Evolutionary conservation across 2,329 filamentous ascomycete genomes (phyloP).

Genomic region (Mycosphaerella sp.): DNA sequence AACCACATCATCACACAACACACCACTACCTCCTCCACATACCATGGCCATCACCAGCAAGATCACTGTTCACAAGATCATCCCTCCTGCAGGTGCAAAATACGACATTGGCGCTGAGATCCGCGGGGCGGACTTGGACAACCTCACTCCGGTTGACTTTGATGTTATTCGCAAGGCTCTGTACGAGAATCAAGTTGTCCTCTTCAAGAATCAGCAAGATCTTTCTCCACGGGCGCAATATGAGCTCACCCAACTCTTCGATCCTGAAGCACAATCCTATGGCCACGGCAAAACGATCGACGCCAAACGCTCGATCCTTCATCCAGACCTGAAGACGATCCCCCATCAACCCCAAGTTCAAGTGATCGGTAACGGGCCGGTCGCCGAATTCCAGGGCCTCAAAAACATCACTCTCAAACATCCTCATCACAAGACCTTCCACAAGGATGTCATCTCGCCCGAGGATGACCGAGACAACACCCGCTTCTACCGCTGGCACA

Average conservation of each 20-base stretch:
- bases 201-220: slow-evolving; percentile 61
- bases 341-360: slow-evolving; percentile 74
- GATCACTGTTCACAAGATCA: slow-evolving; percentile 26
- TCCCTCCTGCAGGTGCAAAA: slow-evolving; percentile 18
- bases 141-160: slow-evolving; percentile 54
- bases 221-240: slow-evolving; percentile 66
- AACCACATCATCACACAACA: not conserved
- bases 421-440: slow-evolving; percentile 72
- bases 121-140: slow-evolving; percentile 27
- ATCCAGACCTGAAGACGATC: slow-evolving; percentile 74
- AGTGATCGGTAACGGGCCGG: slow-evolving; percentile 69
- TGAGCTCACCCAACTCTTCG: slow-evolving; percentile 66
- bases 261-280: slow-evolving; percentile 59
- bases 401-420: slow-evolving; percentile 62
- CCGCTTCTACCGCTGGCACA: slow-evolving; percentile 71
- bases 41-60: slow-evolving; percentile 25
- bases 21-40: not conserved
- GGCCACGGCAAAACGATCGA: slow-evolving; percentile 72
- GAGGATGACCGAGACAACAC: slow-evolving; percentile 54
- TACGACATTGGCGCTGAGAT: slow-evolving; percentile 28
- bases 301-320: slow-evolving; percentile 58
- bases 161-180: slow-evolving; percentile 57
- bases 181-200: slow-evolving; percentile 61
- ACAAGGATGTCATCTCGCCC: slow-evolving; percentile 57
- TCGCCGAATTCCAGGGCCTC: slow-evolving; percentile 64